Base-by-base conservation (phyloP, 306 rosid species). In the Lupinus albus region DNA sequence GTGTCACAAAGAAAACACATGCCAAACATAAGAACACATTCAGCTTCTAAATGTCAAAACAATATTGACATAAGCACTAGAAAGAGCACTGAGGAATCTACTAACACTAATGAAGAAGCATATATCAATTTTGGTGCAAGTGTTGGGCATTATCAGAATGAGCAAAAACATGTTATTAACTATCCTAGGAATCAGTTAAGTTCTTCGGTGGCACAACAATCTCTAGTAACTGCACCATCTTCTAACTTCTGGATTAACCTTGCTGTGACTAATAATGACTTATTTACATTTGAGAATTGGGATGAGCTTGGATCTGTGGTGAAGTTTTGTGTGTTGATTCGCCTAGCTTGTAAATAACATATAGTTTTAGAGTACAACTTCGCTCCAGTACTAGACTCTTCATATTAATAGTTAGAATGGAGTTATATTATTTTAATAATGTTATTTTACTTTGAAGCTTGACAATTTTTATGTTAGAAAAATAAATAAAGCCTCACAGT, bases 271-370 rank as follows among this genome's bases (percentile, higher is more conserved):
- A 64, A 69, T 9, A 64, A 69, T 11, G 82, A 74, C 20, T 47
- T 83, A 8, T 75, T 83, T 6, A 14, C 45, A 0, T 61, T 50
- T 61, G 88, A 65, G 39, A 80, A 82, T 44, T 86, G 96, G 97
- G 97, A 93, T 70, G 99, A 93, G 84, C 87, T 89, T 49, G 85
- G 83, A 76, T 84, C 97, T 3, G 84, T 82, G 32, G 74, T 90
- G 11, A 89, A 83, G 65, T 85, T 84, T 50, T 77, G 83, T 77
- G 83, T 76, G 82, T 79, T 74, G 73, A 89, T 79, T 85, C 92
- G 0, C 72, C 78, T 47, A 60, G 70, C 61, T 4, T 47, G 60
- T 72, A 74, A 61, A 53, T 66, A 52, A 56, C 21, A 67, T 6
- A 33, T 33, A n/a, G 42, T 66, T 48, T 33, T 18, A 50, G 20